Conservation (phyloP, 352 stramenopile genomes). For the Pythium phragmitis region DNA sequence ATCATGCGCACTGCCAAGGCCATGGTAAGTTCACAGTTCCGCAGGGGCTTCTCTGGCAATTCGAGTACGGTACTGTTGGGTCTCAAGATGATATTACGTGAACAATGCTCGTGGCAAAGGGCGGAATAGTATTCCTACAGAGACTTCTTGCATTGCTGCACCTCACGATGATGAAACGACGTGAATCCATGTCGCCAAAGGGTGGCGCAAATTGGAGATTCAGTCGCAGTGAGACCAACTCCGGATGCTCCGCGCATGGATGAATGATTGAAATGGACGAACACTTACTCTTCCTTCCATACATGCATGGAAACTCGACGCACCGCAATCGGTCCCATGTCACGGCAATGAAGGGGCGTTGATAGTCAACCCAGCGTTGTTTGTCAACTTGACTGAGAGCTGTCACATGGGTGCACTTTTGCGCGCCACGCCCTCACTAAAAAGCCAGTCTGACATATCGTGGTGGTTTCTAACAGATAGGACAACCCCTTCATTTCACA, state of each 20-base stretch:
- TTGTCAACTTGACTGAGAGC: neutral
- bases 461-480: constrained; percentile 14
- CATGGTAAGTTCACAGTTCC: too few relatives aligned
- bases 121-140: too few relatives aligned
- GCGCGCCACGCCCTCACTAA: constrained; percentile 3
- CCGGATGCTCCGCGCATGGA: neutral
- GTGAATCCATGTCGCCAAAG: too few relatives aligned
- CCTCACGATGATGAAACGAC: too few relatives aligned
- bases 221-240: neutral
- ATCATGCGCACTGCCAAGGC: too few relatives aligned
- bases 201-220: too few relatives aligned
- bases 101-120: too few relatives aligned
- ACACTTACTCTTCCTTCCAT: constrained; percentile 11
- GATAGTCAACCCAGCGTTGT: too few relatives aligned
- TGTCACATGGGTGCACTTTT: constrained; percentile 30
- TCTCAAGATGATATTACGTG: too few relatives aligned
- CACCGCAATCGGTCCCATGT: neutral
- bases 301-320: constrained; percentile 2
- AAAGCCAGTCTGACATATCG: constrained; percentile 19
- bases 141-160: too few relatives aligned
- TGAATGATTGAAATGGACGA: constrained; percentile 6
- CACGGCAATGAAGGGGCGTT: constrained; percentile 11
- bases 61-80: too few relatives aligned
- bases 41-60: too few relatives aligned
- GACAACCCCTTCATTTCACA: neutral